Base-by-base conservation (phyloP, 345 rosid species). In the Hibiscus syriacus region DNA sequence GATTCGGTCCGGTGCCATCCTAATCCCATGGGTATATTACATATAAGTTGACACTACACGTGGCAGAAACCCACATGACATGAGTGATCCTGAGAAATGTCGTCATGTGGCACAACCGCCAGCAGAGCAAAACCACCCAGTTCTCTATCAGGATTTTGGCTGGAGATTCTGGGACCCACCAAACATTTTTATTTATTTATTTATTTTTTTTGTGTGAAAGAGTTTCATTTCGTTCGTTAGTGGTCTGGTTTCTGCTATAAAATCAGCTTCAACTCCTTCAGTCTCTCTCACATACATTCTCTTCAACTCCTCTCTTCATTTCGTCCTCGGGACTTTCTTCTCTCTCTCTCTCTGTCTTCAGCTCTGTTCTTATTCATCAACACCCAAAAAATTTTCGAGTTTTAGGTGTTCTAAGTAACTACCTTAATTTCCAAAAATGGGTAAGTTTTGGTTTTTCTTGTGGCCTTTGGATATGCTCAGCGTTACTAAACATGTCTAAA, bases 351-450 rank as follows among this genome's bases (percentile, higher is more conserved):
- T 53, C 3, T 23, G 22, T 17, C 45, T 10, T 9, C 5, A 16
- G 66, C 54, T 34, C 6, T 14, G 6, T 9, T 63, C 16, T 19
- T 4, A 45, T 0, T 19, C 67, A n/a, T n/a, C n/a, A n/a, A n/a
- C n/a, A 63, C 7, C 67, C 36, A 63, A 43, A 23, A 12, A 34
- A 23, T 26, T 10, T 4, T 23, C 39, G 9, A 5, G 9, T 54
- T 25, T 22, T 16, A 53, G 60, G 43, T 48, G 16, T 45, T 65
- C 16, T 41, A 61, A n/a, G 10, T 27, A 23, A 22, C 36, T 32
- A 8, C 53, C 55, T 66, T 46, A 5, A 4, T 16, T 71, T 65
- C 63, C 55, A 63, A 48, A 34, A 59, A 73, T 78, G 81, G 78
- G 78, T 74, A 41, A 20, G 81, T 68, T 65, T 36, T 46, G 6